Base-by-base conservation (phyloP, 495 filamentous ascomycete species). In the Podospora pseudoanserina region DNA sequence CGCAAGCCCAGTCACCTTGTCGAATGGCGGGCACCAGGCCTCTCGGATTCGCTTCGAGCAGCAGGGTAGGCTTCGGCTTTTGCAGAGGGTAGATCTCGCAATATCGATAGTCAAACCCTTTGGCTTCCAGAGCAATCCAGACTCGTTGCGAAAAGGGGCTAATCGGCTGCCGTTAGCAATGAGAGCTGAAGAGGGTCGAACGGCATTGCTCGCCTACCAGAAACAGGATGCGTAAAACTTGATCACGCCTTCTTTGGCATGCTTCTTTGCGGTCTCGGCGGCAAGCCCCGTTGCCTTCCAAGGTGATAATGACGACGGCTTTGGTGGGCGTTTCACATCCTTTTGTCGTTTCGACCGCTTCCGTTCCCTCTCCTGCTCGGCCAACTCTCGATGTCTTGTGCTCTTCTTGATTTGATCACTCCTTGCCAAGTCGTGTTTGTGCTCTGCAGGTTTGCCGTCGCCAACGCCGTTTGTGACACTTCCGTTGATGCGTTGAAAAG, bases 61-160 rank as follows among this genome's bases (percentile, higher is more conserved):
- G 78, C 18, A 85, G 86, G 64, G 88, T 84, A 18, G 92, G 91
- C 67, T 89, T 86, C 23, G 92, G 92, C 15, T 72, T 76, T 69
- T 90, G 84, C 72, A 94, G 96, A 3, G 93, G 93, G 73, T 97
- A 91, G 30, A 93, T 89, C 76, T 97, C 94, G 69, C 94, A 89
- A 76, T 98, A 98, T 74, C 97, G 92, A 72, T 98, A 98, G 23
- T 82, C 82, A 56, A 96, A 83, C 5, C 87, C 84, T 76, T 97
- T 97, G 63, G 88, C 79, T 77, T 98, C 93, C n/a, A 98, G 83
- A 6, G 94, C 89, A 70, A 98, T 96, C 94, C 94, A 98, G 20
- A 97, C 92, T 15, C 94, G 89, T 79, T 97, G 94, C 2, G 95
- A 93, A 77, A 97, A 97, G 68, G 80, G 79, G 70, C 80, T 81